Conservation (phyloP, 1,284 basidiomycete genomes). For the Cryptococcus sp. region DNA sequence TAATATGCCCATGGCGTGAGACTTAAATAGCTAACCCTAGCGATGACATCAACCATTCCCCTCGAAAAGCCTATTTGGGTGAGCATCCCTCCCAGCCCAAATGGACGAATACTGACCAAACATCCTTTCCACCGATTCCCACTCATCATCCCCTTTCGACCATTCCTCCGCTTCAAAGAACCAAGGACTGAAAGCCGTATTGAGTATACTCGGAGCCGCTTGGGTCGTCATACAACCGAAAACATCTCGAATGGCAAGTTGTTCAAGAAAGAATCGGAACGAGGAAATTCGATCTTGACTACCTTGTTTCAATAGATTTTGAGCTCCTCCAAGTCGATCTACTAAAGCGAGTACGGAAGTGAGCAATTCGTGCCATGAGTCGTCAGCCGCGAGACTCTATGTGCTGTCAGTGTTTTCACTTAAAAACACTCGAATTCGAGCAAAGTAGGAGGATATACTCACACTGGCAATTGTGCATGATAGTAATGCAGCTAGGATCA, state of each 20-base stretch:
- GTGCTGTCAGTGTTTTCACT: slow-evolving; percentile 2
- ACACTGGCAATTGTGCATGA: slow-evolving; percentile 42
- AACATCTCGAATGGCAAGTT: slow-evolving; percentile 42
- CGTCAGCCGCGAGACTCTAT: slow-evolving; percentile 39
- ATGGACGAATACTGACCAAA: slow-evolving; percentile 25
- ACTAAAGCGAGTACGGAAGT: slow-evolving; percentile 35
- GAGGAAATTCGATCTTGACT: slow-evolving; percentile 31
- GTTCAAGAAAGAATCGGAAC: slow-evolving; percentile 41
- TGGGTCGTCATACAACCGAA: slow-evolving; percentile 46
- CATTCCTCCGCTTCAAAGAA: slow-evolving; percentile 42
- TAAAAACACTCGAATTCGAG: neutral
- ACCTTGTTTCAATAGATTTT: slow-evolving; percentile 32
- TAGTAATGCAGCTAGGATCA: slow-evolving; percentile 37
- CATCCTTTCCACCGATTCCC: slow-evolving; percentile 43
- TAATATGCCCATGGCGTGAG: slow-evolving; percentile 8
- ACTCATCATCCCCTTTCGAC: slow-evolving; percentile 33
- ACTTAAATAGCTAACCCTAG: slow-evolving; percentile 25
- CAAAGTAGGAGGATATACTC: slow-evolving; percentile 9
- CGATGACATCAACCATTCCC: slow-evolving; percentile 41
- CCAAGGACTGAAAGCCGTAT: slow-evolving; percentile 40
- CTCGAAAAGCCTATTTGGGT: slow-evolving; percentile 25
- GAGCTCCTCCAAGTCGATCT: slow-evolving; percentile 38
- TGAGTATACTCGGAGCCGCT: slow-evolving; percentile 34
- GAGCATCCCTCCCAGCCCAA: neutral
- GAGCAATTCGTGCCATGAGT: slow-evolving; percentile 43